These are phyloP conservation scores for Manihot esculenta DNA, from an alignment of 441 rosid genomes.

Conservation along the genomic window DNA sequence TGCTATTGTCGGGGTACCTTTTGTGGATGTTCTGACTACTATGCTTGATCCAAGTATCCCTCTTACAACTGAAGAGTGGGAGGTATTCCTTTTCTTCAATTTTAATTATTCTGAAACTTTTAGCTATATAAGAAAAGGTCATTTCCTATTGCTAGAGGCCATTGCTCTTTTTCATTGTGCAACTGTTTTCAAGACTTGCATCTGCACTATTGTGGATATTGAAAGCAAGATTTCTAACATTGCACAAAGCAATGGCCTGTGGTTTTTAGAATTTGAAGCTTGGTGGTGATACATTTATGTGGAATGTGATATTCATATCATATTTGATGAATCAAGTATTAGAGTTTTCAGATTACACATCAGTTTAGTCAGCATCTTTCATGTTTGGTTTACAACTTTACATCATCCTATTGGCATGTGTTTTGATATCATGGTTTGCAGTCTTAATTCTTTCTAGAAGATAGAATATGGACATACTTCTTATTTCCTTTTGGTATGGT, in stretches of 20 bases:
- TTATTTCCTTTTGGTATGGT: neutral
- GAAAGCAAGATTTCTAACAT: neutral
- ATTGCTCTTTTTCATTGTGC: too few species aligned
- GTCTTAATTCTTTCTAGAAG: neutral
- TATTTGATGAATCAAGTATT: neutral
- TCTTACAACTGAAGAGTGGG: slow-evolving; percentile 95
- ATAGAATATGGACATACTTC: neutral
- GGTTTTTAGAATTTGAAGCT: neutral
- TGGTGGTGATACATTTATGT: neutral
- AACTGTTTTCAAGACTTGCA: neutral
- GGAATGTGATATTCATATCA: neutral
- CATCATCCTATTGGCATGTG: neutral
- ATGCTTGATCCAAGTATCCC: slow-evolving; percentile 95
- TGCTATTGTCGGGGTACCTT: slow-evolving; percentile 90
- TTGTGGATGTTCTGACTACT: slow-evolving; percentile 89
- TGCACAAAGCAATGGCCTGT: neutral
- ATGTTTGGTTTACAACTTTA: neutral
- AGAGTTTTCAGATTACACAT: neutral
- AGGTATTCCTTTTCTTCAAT: slow-evolving; percentile 41
- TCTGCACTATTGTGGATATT: neutral
- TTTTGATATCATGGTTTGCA: neutral
- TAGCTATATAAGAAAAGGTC: neutral
- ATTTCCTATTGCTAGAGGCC: neutral
- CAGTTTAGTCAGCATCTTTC: neutral
- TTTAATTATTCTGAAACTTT: neutral